Conservation (phyloP, 2,329 filamentous ascomycete genomes). For the Arachnomyces sp. region DNA sequence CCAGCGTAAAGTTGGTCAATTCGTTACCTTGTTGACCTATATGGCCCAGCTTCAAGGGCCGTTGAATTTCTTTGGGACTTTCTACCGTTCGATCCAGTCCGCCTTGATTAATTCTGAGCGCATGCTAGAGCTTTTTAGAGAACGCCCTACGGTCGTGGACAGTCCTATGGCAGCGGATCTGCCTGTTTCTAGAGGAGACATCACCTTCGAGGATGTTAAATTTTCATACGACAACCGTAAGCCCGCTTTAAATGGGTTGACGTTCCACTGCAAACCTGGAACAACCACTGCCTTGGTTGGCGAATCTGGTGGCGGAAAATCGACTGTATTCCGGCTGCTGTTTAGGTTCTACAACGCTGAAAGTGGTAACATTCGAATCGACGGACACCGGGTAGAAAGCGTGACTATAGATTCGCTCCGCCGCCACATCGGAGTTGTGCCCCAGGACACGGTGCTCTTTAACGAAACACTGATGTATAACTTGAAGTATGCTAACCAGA, state of each 20-base stretch:
- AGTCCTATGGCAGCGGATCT: slow-evolving; percentile 57
- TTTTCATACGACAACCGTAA: slow-evolving; percentile 87
- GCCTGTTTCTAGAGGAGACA: slow-evolving; percentile 65
- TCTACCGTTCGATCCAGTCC: slow-evolving; percentile 92
- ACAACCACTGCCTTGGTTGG: slow-evolving; percentile 94
- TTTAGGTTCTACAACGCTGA: slow-evolving; percentile 93
- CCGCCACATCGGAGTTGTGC: slow-evolving; percentile 86
- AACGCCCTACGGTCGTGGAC: slow-evolving; percentile 85
- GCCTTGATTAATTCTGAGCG: slow-evolving; percentile 97
- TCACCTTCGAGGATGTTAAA: slow-evolving; percentile 79
- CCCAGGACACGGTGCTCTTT: slow-evolving; percentile 92
- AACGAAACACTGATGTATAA: slow-evolving; percentile 96
- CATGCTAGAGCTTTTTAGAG: slow-evolving; percentile 91
- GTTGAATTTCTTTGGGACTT: slow-evolving; percentile 84
- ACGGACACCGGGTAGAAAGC: slow-evolving; percentile 75
- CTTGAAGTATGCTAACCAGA: slow-evolving; percentile 76
- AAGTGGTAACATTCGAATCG: slow-evolving; percentile 72
- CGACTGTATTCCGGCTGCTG: slow-evolving; percentile 87
- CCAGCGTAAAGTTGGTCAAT: slow-evolving; percentile 59
- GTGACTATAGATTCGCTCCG: slow-evolving; percentile 91
- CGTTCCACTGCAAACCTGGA: slow-evolving; percentile 78
- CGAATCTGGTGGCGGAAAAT: slow-evolving; percentile 94
- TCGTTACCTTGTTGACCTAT: slow-evolving; percentile 67
- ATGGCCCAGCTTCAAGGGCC: slow-evolving; percentile 73
- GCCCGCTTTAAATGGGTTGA: slow-evolving; percentile 73